phyloP scores from a whole-genome alignment of 208 protist genomes.

The Leptomonas seymouri region DNA sequence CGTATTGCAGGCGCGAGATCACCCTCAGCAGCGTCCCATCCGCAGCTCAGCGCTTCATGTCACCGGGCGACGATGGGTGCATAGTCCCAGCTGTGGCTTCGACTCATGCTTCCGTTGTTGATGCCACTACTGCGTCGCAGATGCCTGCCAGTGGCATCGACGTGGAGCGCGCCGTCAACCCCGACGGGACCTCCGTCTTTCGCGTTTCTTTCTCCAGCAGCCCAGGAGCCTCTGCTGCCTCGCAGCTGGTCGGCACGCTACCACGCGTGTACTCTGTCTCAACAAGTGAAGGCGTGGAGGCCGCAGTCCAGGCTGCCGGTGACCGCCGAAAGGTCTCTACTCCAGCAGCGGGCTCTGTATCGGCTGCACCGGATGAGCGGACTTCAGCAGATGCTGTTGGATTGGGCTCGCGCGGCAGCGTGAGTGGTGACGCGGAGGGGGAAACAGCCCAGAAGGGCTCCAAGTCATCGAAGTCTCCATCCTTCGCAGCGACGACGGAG shows the following conservation, averaged over 20 bases:
- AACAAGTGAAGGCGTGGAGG: background rate
- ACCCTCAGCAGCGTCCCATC: background rate
- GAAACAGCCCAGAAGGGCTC: too few species aligned
- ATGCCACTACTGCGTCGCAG: too few species aligned
- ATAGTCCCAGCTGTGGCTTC: too few species aligned
- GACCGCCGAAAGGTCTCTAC: background rate
- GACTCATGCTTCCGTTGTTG: too few species aligned
- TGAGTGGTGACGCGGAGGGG: too few species aligned
- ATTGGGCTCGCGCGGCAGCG: too few species aligned
- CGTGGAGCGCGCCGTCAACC: background rate
- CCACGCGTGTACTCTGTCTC: background rate
- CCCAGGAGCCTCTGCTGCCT: background rate
- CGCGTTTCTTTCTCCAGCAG: conserved; percentile 4
- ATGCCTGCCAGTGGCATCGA: background rate
- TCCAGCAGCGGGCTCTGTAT: too few species aligned
- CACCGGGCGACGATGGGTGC: background rate
- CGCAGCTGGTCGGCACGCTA: background rate
- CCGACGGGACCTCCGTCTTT: background rate
- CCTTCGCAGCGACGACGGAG: background rate
- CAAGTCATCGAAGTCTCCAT: too few species aligned
- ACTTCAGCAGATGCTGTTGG: too few species aligned
- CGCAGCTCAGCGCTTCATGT: background rate
- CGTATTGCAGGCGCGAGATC: conserved; percentile 17
- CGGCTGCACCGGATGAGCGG: too few species aligned
- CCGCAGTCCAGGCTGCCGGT: background rate